Base-by-base conservation (phyloP, 2,329 filamentous ascomycete species). In the Aspergillus sp. region DNA sequence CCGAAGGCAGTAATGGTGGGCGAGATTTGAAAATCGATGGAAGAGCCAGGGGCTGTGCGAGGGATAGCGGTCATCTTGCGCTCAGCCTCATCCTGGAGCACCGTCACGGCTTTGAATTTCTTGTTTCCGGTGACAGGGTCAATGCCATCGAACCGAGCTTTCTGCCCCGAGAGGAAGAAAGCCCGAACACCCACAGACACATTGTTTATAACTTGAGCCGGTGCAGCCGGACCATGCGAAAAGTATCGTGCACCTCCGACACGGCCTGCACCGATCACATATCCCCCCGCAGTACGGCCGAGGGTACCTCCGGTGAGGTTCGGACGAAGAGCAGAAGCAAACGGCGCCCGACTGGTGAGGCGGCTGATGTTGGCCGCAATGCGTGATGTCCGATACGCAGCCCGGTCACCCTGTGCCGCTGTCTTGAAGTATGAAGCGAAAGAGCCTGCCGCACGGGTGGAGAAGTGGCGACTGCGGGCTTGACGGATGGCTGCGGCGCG, bases 121-220 rank as follows among this genome's bases (percentile, higher is more conserved):
- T 91, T 90, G 77, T 93, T 88, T 49, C 93, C 93, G 11, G 84
- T 87, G 34, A 72, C 73, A 17, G 86, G 78, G 58, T 89, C 88
- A 48, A 90, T 76, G 13, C 94, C 94, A 74, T 97, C 91, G 70
- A 93, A 97, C 61, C 91, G 90, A 9, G 91, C 89, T 76, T 93
- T 95, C 72, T 96, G 88, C 0, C 95, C 95, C 0, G 91, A 93
- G n/a, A 97, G 84, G 79, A 92, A 90, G 79, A 99, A 97, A 13
- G 93, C 93, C 57, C 95, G 88, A 72, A 98, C 89, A 5, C 93
- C 95, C 69, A 93, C 89, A 13, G 92, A 96, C n/a, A 97, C 94
- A 77, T 97, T 97, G 76, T 95, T 91, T 55, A 98, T 87, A 51
- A 98, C 92, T 76, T 98, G 92, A 1, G 93, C 92, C 45, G 92